Evolutionary conservation across 1,284 basidiomycete species (phyloP), one percentile per base, ranked within the genome.

Genomic region (Neolentinus lepideus): DNA sequence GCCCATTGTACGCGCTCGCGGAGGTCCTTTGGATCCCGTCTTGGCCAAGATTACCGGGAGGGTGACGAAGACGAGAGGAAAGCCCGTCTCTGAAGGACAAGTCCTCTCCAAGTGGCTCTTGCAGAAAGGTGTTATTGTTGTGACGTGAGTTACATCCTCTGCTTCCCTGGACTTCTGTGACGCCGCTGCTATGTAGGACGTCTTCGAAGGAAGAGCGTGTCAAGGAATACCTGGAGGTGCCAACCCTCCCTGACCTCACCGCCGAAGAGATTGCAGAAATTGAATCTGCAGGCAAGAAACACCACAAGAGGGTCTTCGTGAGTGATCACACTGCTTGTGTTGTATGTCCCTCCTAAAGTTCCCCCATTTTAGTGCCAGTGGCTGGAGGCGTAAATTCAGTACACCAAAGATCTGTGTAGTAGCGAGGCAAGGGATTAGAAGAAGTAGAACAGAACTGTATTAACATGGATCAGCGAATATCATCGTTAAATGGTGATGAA

Each of bases 121-220:
- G 46, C 77, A 80, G 53, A 81, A 80, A 63, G 77, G 73, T 31
- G 71, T 78, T n/a, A 66, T 84, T 45, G 77, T 85, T 4, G 29
- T 54, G n/a, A 54, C 53, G 53, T 54, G 38, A 36, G 53, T 29
- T 16, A 6, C 27, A 25, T 29, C 3, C 3, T 24, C 16, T 25
- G 25, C 3, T 36, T 14, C 33, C 27, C 6, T 19, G 29, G 33
- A 19, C 51, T 4, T 25, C 4, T 22, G 26, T 31, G 16, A 14
- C 16, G 29, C 16, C 12, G 6, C 4, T 19, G n/a, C 2, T 12
- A 24, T 53, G 9, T 52, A 89, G 86, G 47, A 88, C 91, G 1
- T 84, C 84, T n/a, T 77, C 80, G 19, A 91, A 92, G 67, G 73
- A 71, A 22, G 76, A 76, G 43, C 79, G 88, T 29, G 77, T 93